These are phyloP conservation scores for Zalaria obscura DNA, from an alignment of 2,329 filamentous ascomycete species.

Conservation along the genomic window DNA sequence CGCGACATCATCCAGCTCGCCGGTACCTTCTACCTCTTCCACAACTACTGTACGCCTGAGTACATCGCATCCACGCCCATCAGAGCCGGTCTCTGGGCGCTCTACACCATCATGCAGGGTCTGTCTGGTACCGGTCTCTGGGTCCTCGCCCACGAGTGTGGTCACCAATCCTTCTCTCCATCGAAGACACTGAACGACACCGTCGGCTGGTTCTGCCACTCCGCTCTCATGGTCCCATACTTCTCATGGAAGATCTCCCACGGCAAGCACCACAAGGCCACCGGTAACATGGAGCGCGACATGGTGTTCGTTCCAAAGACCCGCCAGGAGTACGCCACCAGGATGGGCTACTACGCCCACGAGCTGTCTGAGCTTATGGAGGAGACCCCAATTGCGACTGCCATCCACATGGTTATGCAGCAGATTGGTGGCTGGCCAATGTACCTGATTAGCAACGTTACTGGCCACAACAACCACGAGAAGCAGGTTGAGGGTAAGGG, in stretches of 20 bases:
- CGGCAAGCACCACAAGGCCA: constrained; percentile 99
- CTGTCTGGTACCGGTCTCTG: constrained; percentile 88
- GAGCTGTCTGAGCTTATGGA: constrained; percentile 82
- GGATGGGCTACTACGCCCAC: constrained; percentile 59
- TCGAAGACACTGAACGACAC: constrained; percentile 83
- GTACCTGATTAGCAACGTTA: constrained; percentile 85
- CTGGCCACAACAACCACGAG: constrained; percentile 90
- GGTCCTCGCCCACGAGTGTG: constrained; percentile 96
- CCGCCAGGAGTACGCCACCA: constrained; percentile 63
- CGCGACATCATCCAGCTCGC: constrained; percentile 63
- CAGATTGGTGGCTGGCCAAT: constrained; percentile 87
- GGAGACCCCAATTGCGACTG: constrained; percentile 80
- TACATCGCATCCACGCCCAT: constrained; percentile 55
- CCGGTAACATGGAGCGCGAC: constrained; percentile 90
- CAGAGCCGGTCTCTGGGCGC: constrained; percentile 51
- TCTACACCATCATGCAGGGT: constrained; percentile 72
- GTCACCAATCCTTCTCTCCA: constrained; percentile 91
- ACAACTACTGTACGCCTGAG: constrained; percentile 82
- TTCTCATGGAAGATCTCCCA: constrained; percentile 99
- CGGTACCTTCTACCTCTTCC: constrained; percentile 70
- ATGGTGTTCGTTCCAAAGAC: constrained; percentile 99
- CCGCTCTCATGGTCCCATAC: constrained; percentile 79
- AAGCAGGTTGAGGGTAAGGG: constrained; percentile 86
- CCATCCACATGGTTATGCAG: constrained; percentile 61
- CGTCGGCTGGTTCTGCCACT: constrained; percentile 85